A percentile compares a stretch with the other conserved stretches of the same genome.
Evolutionary conservation across 2,329 filamentous ascomycete genomes (phyloP).

Genomic region (Talaromyces sp.): DNA sequence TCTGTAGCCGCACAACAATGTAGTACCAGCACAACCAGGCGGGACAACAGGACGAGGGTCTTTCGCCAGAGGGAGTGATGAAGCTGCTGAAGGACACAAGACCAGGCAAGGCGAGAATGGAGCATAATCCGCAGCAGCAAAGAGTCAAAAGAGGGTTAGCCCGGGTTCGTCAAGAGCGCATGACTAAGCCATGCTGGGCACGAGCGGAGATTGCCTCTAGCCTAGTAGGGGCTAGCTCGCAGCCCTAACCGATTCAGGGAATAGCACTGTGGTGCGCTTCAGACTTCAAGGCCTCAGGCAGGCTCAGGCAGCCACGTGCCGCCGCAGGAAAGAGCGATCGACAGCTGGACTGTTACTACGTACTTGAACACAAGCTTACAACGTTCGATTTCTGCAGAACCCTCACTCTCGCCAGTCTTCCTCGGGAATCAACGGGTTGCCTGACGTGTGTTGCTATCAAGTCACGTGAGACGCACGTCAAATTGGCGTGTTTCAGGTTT

Average conservation of each 20-base stretch:
- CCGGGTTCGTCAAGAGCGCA: background rate
- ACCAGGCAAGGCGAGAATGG: background rate
- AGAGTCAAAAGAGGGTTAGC: slow-evolving; percentile 14
- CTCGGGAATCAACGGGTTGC: no score
- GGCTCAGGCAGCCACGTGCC: background rate
- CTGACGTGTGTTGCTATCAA: background rate
- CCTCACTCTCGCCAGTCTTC: no score
- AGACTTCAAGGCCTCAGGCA: background rate
- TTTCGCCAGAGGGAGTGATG: background rate
- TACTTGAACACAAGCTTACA: background rate
- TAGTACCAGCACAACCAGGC: background rate
- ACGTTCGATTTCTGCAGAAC: no score
- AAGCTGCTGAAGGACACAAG: background rate
- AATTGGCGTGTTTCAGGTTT: slow-evolving; percentile 9
- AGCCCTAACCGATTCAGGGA: background rate
- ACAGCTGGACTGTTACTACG: no score
- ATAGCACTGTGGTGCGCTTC: background rate
- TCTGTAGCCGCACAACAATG: background rate
- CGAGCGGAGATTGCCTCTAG: background rate
- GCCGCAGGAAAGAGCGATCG: background rate
- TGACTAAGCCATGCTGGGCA: background rate
- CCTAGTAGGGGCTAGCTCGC: background rate
- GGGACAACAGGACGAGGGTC: background rate
- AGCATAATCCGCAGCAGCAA: background rate
- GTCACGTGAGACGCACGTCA: slow-evolving; percentile 6